A percentile compares a stretch with the other conserved stretches of the same genome.
phyloP scores from a whole-genome alignment of 306 rosid genomes.

The Quercus robur region DNA sequence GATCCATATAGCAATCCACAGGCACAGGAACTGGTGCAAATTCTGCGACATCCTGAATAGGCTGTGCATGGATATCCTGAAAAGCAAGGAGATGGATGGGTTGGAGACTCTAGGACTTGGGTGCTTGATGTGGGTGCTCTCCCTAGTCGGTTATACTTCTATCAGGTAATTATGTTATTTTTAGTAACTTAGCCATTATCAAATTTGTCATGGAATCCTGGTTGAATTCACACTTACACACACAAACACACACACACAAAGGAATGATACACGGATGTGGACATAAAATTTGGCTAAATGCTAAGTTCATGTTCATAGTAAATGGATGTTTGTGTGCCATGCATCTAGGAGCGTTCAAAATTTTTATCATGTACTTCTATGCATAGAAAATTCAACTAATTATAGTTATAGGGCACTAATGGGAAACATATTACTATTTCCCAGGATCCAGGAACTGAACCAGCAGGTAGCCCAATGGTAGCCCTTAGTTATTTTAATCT shows the following conservation, averaged over 20 bases:
- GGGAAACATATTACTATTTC: neutral
- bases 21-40: slow-evolving; percentile 57
- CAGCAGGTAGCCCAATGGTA: slow-evolving; percentile 21
- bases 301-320: neutral
- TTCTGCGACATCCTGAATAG: slow-evolving; percentile 62
- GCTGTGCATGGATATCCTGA: slow-evolving; percentile 47
- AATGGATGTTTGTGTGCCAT: neutral
- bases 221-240: neutral
- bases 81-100: slow-evolving; percentile 55
- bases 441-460: slow-evolving; percentile 52
- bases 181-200: too few species aligned
- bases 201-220: neutral
- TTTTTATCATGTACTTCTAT: too few species aligned
- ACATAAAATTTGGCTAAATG: neutral
- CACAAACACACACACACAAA: neutral
- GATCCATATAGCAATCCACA: slow-evolving; percentile 50
- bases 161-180: slow-evolving; percentile 36
- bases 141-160: slow-evolving; percentile 45
- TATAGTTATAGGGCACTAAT: neutral
- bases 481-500: slow-evolving; percentile 19
- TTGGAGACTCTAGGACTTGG: slow-evolving; percentile 54
- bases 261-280: neutral
- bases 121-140: slow-evolving; percentile 55
- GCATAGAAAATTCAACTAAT: too few species aligned
- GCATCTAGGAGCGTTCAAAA: neutral